Percentiles rank a stretch among this genome's conserved stretches.
These are phyloP conservation scores for Quercus mongolica DNA, from an alignment of 306 rosid species.

Conservation along the genomic window DNA sequence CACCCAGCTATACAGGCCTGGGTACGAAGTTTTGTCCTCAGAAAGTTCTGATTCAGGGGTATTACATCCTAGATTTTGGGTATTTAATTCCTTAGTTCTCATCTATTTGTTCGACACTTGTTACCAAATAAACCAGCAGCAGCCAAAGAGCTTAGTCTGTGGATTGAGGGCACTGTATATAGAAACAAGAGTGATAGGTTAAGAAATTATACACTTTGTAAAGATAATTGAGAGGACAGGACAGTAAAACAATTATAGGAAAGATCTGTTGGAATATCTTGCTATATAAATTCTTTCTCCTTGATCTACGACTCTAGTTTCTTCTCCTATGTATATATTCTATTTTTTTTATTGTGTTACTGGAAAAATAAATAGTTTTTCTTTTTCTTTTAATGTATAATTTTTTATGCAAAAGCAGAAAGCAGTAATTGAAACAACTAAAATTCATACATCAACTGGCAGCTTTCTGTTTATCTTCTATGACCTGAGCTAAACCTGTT, in stretches of 20 bases:
- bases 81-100: conserved; percentile 30
- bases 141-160: conserved; percentile 41
- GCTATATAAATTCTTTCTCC: conserved; percentile 6
- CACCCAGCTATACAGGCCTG: conserved; percentile 31
- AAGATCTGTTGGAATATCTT: conserved; percentile 23
- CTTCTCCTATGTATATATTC: neutral
- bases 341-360: neutral
- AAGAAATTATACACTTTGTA: conserved; percentile 53
- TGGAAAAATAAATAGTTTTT: neutral
- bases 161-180: conserved; percentile 71
- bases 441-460: neutral
- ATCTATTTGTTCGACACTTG: conserved; percentile 46
- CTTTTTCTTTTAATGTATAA: neutral
- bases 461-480: conserved; percentile 19
- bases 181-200: conserved; percentile 64
- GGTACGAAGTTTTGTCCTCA: conserved; percentile 77
- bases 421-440: neutral
- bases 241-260: conserved; percentile 26
- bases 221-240: conserved; percentile 46
- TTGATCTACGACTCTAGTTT: neutral
- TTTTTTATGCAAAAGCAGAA: neutral
- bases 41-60: conserved; percentile 22
- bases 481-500: conserved; percentile 12
- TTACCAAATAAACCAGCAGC: conserved; percentile 52
- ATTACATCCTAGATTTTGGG: conserved; percentile 28